phyloP scores from a whole-genome alignment of 2,329 filamentous ascomycete species.

The Periconia sp. region DNA sequence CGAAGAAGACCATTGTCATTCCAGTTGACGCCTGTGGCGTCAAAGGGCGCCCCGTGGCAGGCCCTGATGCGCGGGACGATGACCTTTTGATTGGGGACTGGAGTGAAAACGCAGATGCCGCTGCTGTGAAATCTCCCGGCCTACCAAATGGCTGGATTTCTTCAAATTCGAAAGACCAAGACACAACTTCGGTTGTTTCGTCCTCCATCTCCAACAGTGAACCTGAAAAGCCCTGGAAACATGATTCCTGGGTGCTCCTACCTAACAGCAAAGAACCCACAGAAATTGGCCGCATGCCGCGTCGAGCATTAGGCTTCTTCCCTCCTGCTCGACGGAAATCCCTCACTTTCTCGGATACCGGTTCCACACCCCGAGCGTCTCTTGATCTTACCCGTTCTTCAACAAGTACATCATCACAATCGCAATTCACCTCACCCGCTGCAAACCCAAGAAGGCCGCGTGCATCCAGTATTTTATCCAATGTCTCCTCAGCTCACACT shows the following conservation, averaged over 20 bases:
- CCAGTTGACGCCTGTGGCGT: slow-evolving; percentile 88
- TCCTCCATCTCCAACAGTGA: slow-evolving; percentile 47
- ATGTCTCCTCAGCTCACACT: slow-evolving; percentile 33
- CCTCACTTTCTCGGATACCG: slow-evolving; percentile 61
- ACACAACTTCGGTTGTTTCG: slow-evolving; percentile 35
- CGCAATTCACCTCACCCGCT: slow-evolving; percentile 38
- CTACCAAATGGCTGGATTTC: slow-evolving; percentile 42
- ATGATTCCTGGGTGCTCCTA: slow-evolving; percentile 86
- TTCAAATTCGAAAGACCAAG: slow-evolving; percentile 33
- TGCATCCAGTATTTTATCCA: slow-evolving; percentile 42
- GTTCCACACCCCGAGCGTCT: slow-evolving; percentile 68
- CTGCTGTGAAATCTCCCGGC: slow-evolving; percentile 20
- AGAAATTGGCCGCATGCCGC: slow-evolving; percentile 82
- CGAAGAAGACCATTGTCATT: slow-evolving; percentile 75
- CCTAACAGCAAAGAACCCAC: slow-evolving; percentile 71
- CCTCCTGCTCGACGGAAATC: slow-evolving; percentile 90
- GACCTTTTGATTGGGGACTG: slow-evolving; percentile 38
- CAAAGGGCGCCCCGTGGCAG: slow-evolving; percentile 65
- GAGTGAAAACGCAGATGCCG: slow-evolving; percentile 19
- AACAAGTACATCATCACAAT: slow-evolving; percentile 32
- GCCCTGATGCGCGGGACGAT: slow-evolving; percentile 41
- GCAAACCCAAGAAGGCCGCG: slow-evolving; percentile 38
- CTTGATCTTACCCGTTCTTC: slow-evolving; percentile 59
- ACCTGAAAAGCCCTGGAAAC: slow-evolving; percentile 73
- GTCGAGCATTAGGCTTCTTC: slow-evolving; percentile 84